Conservation (phyloP, 139 green algal species). For the Spirogloea muscicola region DNA sequence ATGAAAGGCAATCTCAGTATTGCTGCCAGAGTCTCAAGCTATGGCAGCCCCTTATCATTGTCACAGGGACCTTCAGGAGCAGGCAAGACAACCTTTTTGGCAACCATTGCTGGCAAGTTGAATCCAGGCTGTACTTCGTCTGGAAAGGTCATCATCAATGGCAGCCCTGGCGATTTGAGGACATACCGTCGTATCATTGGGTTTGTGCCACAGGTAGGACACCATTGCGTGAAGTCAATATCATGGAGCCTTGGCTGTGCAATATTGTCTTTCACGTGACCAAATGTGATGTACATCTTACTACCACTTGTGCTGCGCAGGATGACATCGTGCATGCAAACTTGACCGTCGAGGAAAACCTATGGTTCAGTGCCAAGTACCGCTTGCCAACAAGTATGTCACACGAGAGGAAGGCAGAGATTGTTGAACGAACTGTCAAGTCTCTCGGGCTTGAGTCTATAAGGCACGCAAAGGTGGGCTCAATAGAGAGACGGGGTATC, state of each 20-base stretch:
- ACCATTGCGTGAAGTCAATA: too few relatives aligned
- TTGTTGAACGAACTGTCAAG: constrained; percentile 2
- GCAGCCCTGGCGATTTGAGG: not conserved
- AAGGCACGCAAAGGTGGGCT: not conserved
- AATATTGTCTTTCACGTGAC: too few relatives aligned
- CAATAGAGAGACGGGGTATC: not conserved
- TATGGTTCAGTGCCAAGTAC: constrained; percentile 39
- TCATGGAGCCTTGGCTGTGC: too few relatives aligned
- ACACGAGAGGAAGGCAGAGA: not conserved
- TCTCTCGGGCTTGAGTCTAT: constrained; percentile 14
- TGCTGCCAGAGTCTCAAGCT: too few relatives aligned
- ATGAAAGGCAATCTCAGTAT: too few relatives aligned
- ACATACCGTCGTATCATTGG: constrained; percentile 32
- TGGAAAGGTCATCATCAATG: constrained; percentile 30
- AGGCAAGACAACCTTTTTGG: constrained; percentile 9
- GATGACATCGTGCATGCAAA: constrained; percentile 35
- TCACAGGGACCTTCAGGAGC: constrained; percentile 13
- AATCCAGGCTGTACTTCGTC: not conserved
- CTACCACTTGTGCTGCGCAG: too few relatives aligned
- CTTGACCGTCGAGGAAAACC: constrained; percentile 36
- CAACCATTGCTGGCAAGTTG: not conserved
- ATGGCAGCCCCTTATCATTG: too few relatives aligned
- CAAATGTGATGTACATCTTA: too few relatives aligned
- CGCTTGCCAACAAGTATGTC: constrained; percentile 3
- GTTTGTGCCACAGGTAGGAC: constrained; percentile 31